A percentile compares a stretch with the other conserved stretches of the same genome.
These are phyloP conservation scores for Voacanga thouarsii DNA, from an alignment of 257 asterid genomes.

Conservation along the genomic window DNA sequence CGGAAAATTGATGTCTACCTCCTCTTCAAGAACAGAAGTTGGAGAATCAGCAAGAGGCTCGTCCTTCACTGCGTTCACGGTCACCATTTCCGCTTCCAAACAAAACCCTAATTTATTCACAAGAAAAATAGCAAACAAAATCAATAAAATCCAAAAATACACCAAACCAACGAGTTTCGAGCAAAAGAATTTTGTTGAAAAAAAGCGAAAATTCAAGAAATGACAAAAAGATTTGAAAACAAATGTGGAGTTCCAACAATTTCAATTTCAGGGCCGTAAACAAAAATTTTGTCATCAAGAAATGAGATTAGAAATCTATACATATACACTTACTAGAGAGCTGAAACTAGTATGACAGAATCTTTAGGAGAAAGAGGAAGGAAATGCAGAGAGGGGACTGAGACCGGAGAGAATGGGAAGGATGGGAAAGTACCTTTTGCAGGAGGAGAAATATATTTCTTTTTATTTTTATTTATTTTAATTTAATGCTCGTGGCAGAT, in stretches of 20 bases:
- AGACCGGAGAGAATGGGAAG: constrained; percentile 6
- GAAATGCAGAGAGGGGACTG: not conserved
- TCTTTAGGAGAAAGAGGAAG: not conserved
- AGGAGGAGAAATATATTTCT: not conserved
- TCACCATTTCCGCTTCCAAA: constrained; percentile 37
- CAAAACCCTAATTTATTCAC: constrained; percentile 16
- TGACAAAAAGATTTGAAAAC: not conserved
- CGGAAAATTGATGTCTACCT: constrained; percentile 33
- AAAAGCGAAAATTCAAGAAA: not conserved
- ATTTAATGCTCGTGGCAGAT: not conserved
- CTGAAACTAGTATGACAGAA: not conserved
- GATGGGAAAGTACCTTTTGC: not conserved
- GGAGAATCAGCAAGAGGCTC: constrained; percentile 74
- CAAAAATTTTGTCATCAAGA: not conserved
- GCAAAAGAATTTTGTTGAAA: not conserved
- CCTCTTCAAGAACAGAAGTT: constrained; percentile 94
- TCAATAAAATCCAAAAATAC: not conserved
- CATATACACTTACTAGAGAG: not conserved
- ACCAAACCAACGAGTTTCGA: not conserved
- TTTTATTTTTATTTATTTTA: not conserved
- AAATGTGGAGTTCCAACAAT: not conserved
- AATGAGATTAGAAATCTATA: not conserved
- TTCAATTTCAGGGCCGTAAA: not conserved
- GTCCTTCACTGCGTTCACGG: constrained; percentile 52
- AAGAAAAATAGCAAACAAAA: constrained; percentile 7